These are phyloP conservation scores for Kwoniella sp. DNA, from an alignment of 768 basidiomycete genomes.

Conservation along the genomic window DNA sequence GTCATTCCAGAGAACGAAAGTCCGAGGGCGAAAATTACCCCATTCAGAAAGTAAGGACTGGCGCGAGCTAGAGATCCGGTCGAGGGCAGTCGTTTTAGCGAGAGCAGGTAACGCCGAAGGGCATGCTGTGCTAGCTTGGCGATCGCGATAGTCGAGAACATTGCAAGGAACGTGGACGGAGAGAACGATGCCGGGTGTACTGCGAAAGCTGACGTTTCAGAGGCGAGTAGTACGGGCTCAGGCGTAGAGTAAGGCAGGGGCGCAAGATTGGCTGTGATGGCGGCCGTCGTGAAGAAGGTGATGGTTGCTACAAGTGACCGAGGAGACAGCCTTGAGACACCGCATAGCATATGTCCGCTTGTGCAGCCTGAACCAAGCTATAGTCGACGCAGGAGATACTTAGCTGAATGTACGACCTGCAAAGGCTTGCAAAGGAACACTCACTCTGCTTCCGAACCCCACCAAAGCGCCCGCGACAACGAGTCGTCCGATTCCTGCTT, in stretches of 20 bases:
- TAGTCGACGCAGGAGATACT: neutral
- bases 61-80: neutral
- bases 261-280: conserved; percentile 40
- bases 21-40: conserved; percentile 51
- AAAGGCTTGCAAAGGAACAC: too few relatives aligned
- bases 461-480: conserved; percentile 49
- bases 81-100: neutral
- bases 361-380: conserved; percentile 57
- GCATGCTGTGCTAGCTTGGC: conserved; percentile 3
- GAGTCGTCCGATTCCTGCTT: conserved; percentile 21
- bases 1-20: conserved; percentile 56
- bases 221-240: neutral
- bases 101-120: conserved; percentile 14
- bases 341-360: conserved; percentile 57
- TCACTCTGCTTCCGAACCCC: conserved; percentile 55
- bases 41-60: conserved; percentile 39
- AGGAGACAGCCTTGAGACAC: conserved; percentile 53
- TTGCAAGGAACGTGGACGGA: neutral
- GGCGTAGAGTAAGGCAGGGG: conserved; percentile 8
- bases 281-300: conserved; percentile 48
- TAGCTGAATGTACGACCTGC: neutral
- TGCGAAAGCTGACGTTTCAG: neutral
- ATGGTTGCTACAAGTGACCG: conserved; percentile 54
- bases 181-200: neutral
- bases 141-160: conserved; percentile 7